A percentile compares a stretch with the other conserved stretches of the same genome.
Evolutionary conservation across 441 rosid species (phyloP).

Genomic region (Adansonia rubrostipa): DNA sequence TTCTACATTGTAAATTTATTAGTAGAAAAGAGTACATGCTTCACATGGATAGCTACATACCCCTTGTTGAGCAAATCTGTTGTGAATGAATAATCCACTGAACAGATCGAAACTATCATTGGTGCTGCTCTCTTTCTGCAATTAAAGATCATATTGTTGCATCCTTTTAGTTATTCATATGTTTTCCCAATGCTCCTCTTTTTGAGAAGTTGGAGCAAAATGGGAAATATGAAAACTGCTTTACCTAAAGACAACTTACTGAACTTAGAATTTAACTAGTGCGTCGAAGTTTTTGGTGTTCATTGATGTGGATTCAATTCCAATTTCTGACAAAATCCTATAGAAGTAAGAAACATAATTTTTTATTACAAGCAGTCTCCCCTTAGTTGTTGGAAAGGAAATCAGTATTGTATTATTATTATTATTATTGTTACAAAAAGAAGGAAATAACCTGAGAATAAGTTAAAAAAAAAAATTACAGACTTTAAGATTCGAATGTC

Average conservation of each 20-base stretch:
- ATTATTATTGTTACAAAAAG: too few species aligned
- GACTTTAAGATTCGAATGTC: too few species aligned
- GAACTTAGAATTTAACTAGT: slow-evolving; percentile 46
- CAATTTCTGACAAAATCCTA: slow-evolving; percentile 55
- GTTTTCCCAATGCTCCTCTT: neutral
- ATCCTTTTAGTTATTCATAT: neutral
- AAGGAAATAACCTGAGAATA: too few species aligned
- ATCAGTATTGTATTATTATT: too few species aligned
- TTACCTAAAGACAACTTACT: neutral
- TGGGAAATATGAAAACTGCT: neutral
- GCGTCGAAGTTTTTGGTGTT: slow-evolving; percentile 54
- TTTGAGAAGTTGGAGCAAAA: neutral
- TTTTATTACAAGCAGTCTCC: neutral
- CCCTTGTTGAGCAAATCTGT: slow-evolving; percentile 59
- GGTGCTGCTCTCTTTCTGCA: slow-evolving; percentile 49
- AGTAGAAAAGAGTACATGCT: neutral
- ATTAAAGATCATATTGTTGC: slow-evolving; percentile 9
- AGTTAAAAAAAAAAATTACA: too few species aligned
- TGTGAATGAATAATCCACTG: slow-evolving; percentile 51
- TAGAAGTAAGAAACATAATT: neutral
- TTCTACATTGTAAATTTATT: neutral
- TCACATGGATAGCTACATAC: slow-evolving; percentile 31
- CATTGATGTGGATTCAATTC: slow-evolving; percentile 43
- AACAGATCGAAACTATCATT: slow-evolving; percentile 56
- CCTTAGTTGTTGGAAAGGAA: neutral